phyloP scores from a whole-genome alignment of 2,329 filamentous ascomycete species.

The Thermomyces lanuginosus region DNA sequence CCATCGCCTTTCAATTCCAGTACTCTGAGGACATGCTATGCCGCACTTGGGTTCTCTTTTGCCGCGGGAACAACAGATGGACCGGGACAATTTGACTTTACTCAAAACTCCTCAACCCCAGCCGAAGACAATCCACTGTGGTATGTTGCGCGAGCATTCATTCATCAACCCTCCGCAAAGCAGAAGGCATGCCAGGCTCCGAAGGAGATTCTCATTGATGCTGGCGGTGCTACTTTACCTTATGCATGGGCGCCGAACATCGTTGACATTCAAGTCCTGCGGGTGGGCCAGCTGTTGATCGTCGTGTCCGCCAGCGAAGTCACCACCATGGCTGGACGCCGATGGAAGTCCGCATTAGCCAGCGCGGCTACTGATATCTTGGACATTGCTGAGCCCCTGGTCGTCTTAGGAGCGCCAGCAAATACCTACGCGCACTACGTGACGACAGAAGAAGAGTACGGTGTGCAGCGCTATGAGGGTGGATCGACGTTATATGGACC shows the following conservation, averaged over 20 bases:
- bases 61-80: constrained; percentile 86
- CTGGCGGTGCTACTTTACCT: constrained; percentile 60
- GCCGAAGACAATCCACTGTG: constrained; percentile 59
- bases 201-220: constrained; percentile 77
- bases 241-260: constrained; percentile 86
- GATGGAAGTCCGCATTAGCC: constrained; percentile 61
- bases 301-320: constrained; percentile 76
- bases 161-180: constrained; percentile 52
- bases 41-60: constrained; percentile 80
- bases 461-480: constrained; percentile 82
- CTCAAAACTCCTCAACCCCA: constrained; percentile 67
- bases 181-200: constrained; percentile 62
- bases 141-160: constrained; percentile 54
- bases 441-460: constrained; percentile 63
- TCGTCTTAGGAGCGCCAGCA: constrained; percentile 73
- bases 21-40: constrained; percentile 57
- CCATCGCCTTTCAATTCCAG: constrained; percentile 48
- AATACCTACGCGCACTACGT: constrained; percentile 84
- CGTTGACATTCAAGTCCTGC: constrained; percentile 71
- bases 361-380: constrained; percentile 37
- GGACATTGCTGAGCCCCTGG: constrained; percentile 43
- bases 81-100: constrained; percentile 83
- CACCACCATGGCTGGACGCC: constrained; percentile 78
- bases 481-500: constrained; percentile 78
- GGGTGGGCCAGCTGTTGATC: constrained; percentile 70